Percentiles rank a stretch among this genome's conserved stretches.
phyloP scores from a whole-genome alignment of 2,329 filamentous ascomycete genomes.

The Volutella citrinella region DNA sequence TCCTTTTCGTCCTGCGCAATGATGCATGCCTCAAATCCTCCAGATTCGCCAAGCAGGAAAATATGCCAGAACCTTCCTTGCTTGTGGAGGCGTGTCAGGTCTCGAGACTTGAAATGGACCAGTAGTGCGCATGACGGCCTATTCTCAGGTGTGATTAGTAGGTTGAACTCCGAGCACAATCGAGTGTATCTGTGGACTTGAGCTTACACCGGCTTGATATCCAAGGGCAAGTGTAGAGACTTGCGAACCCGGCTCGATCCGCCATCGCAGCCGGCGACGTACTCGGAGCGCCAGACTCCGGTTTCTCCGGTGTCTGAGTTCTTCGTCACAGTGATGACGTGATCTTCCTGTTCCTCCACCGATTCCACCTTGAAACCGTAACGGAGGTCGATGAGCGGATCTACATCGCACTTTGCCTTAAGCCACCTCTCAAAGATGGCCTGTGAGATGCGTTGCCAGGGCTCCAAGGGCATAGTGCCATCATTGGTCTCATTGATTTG shows the following conservation, averaged over 20 bases:
- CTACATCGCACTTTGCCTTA: background rate
- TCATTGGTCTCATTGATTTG: background rate
- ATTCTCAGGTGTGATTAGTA: background rate
- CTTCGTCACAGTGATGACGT: background rate
- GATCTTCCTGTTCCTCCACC: background rate
- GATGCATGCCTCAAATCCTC: background rate
- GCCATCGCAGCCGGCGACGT: constrained; percentile 1
- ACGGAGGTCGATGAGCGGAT: constrained; percentile 1
- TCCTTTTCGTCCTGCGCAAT: constrained; percentile 3
- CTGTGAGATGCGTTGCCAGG: constrained; percentile 2
- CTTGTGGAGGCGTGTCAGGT: background rate
- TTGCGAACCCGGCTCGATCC: constrained; percentile 1
- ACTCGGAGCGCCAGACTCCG: background rate
- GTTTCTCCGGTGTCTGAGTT: background rate
- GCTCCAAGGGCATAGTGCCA: background rate
- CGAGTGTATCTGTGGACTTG: too few species aligned
- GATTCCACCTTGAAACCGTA: background rate
- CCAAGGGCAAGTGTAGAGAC: background rate
- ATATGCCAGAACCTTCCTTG: constrained; percentile 3
- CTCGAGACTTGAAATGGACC: constrained; percentile 1
- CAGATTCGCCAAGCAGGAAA: background rate
- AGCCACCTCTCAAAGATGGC: constrained; percentile 2
- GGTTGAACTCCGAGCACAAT: too few species aligned
- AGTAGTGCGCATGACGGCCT: background rate
- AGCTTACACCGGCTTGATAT: background rate